Evolutionary conservation across 73 alveolate genomes (phyloP).

Genomic region (Uronychia binucleata): DNA sequence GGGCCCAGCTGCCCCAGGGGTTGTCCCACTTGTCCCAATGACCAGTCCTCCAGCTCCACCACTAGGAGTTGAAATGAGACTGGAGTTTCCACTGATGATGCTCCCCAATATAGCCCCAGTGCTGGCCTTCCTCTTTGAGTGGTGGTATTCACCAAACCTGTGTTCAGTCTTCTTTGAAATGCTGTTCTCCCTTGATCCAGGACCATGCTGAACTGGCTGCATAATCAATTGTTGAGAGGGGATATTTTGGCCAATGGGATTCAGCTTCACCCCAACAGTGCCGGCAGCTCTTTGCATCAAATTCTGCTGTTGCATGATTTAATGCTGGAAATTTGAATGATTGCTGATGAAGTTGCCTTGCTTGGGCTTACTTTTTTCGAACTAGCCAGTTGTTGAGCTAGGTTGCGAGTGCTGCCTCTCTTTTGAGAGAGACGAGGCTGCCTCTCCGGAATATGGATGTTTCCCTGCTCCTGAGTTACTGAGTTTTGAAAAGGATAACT

Average conservation of each 20-base stretch:
- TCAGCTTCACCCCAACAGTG: too few species aligned
- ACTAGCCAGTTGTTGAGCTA: too few species aligned
- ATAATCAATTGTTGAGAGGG: background rate
- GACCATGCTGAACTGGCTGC: background rate
- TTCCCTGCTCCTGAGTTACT: too few species aligned
- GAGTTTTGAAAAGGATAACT: too few species aligned
- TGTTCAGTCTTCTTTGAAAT: background rate
- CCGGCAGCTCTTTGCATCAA: background rate
- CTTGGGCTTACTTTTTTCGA: too few species aligned
- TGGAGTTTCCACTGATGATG: background rate
- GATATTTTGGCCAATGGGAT: background rate
- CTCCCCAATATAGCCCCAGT: background rate
- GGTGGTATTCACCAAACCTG: background rate
- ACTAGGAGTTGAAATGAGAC: background rate
- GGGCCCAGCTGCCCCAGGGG: too few species aligned
- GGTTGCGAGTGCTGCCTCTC: too few species aligned
- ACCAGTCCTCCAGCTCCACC: constrained; percentile 2
- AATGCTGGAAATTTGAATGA: background rate
- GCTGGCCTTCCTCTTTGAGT: background rate
- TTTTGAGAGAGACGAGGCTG: too few species aligned
- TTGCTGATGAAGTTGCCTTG: too few species aligned
- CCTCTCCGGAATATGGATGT: too few species aligned
- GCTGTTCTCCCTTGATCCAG: background rate
- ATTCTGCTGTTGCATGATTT: background rate
- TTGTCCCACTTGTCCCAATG: too few species aligned